These are phyloP conservation scores for Serendipita sp. DNA, from an alignment of 768 basidiomycete species.

Conservation along the genomic window DNA sequence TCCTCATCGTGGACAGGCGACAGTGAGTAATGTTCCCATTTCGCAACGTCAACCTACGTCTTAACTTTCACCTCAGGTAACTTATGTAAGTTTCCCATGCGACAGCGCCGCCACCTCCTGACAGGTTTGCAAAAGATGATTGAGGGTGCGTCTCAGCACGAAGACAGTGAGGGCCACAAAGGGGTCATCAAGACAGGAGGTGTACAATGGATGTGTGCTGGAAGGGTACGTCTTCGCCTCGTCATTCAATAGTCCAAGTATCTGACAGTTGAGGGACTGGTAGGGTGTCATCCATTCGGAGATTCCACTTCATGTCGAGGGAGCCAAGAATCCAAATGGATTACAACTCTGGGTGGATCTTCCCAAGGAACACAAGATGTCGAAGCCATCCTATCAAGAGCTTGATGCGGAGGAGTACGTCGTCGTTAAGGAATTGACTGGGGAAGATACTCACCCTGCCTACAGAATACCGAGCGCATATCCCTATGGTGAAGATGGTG, in stretches of 20 bases:
- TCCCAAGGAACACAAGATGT: slow-evolving; percentile 66
- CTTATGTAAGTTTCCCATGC: slow-evolving; percentile 76
- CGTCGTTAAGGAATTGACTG: not conserved
- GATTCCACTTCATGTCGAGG: slow-evolving; percentile 69
- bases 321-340: slow-evolving; percentile 57
- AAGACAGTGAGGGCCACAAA: slow-evolving; percentile 80
- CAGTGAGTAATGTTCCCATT: slow-evolving; percentile 23
- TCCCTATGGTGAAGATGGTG: slow-evolving; percentile 52
- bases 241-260: not conserved
- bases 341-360: slow-evolving; percentile 82
- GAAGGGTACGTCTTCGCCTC: slow-evolving; percentile 21
- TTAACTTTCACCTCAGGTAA: slow-evolving; percentile 20
- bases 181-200: slow-evolving; percentile 66
- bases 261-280: not conserved
- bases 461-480: slow-evolving; percentile 55
- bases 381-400: slow-evolving; percentile 78
- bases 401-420: slow-evolving; percentile 44
- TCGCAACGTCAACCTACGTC: not conserved
- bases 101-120: slow-evolving; percentile 3
- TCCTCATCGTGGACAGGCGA: slow-evolving; percentile 80
- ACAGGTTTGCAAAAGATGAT: not conserved
- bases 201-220: slow-evolving; percentile 91
- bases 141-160: slow-evolving; percentile 56
- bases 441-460: not conserved
- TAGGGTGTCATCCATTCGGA: slow-evolving; percentile 51